Evolutionary conservation across 306 rosid genomes (phyloP), one percentile per base, ranked within the genome.

Genomic region (Cucurbita moschata): DNA sequence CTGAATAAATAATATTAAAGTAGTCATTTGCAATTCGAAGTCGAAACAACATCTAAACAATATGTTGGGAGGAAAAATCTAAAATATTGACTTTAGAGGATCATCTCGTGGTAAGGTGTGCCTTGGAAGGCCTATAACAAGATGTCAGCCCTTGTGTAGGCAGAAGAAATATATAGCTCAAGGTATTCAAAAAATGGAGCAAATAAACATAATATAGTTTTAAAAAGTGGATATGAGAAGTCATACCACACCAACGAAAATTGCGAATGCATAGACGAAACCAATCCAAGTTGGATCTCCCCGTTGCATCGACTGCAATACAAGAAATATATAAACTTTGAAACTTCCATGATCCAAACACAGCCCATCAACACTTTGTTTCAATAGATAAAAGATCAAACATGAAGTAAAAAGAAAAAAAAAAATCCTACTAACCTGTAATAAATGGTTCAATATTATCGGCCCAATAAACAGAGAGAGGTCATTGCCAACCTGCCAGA

Each of bases 301-400:
- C 54, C 76, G 86, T 82, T 94, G 96, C 98, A 94, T 90, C 47
- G 98, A 86, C 98, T 94, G 87, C 86, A 87, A n/a, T 53, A 69
- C 30, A 73, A 79, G 78, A 76, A 15, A 63, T 65, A 80, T 72
- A 80, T 35, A 47, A 57, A 67, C 39, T 58, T 56, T 56, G 56
- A 52, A 57, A 71, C 37, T 58, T 56, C 60, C 71, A 70, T 58
- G 60, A 42, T 64, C 71, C 16, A 1, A 71, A 61, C 55, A 46
- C 6, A 47, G 21, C 10, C 19, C 19, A 47, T 13, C 40, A 68
- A 21, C 42, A 68, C 30, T 47, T 68, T 68, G 39, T 68, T 68
- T 47, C 13, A 21, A 46, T 23, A 46, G 73, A 67, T 43, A 13
- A 44, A 44, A 12, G 14, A 44, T 18, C 53, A 12, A 43, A 1